Evolutionary conservation across 805 yeast genomes (phyloP).

Genomic region (Metschnikowia drakensbergensis): DNA sequence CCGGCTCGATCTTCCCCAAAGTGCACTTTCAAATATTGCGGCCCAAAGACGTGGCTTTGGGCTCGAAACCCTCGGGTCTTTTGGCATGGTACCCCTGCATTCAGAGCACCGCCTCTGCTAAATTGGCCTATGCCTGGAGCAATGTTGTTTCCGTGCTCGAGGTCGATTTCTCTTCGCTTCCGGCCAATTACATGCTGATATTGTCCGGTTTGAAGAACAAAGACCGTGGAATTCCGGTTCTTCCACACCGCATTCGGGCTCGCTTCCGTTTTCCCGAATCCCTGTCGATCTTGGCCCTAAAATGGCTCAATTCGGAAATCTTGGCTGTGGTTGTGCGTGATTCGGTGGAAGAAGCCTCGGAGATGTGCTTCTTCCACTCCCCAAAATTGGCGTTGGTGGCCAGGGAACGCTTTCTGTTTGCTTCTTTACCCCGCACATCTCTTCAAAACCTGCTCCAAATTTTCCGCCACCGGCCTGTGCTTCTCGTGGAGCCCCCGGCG

Average conservation of each 20-base stretch:
- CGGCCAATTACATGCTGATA: constrained; percentile 23
- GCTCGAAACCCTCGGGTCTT: constrained; percentile 36
- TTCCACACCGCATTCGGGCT: constrained; percentile 25
- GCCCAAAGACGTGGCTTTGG: constrained; percentile 35
- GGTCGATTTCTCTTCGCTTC: constrained; percentile 36
- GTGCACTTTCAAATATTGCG: constrained; percentile 54
- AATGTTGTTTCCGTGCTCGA: constrained; percentile 55
- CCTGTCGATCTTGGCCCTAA: constrained; percentile 45
- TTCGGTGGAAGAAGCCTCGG: not conserved
- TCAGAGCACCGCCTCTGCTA: constrained; percentile 25
- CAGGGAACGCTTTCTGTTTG: constrained; percentile 32
- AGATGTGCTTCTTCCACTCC: constrained; percentile 5
- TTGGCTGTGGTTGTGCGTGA: constrained; percentile 21
- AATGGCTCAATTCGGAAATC: constrained; percentile 47
- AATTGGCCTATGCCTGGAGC: constrained; percentile 68
- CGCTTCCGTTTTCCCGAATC: constrained; percentile 1
- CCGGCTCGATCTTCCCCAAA: constrained; percentile 22
- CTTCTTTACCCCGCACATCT: constrained; percentile 23
- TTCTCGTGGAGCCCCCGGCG: constrained; percentile 23
- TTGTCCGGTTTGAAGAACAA: constrained; percentile 34
- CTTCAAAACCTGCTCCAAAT: constrained; percentile 20
- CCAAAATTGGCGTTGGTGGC: constrained; percentile 16
- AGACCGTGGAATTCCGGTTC: constrained; percentile 30
- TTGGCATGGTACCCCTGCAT: constrained; percentile 62
- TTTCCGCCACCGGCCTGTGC: constrained; percentile 23